These are phyloP conservation scores for Carex pumila DNA, from an alignment of 176 grass and related monocot species.

Conservation along the genomic window DNA sequence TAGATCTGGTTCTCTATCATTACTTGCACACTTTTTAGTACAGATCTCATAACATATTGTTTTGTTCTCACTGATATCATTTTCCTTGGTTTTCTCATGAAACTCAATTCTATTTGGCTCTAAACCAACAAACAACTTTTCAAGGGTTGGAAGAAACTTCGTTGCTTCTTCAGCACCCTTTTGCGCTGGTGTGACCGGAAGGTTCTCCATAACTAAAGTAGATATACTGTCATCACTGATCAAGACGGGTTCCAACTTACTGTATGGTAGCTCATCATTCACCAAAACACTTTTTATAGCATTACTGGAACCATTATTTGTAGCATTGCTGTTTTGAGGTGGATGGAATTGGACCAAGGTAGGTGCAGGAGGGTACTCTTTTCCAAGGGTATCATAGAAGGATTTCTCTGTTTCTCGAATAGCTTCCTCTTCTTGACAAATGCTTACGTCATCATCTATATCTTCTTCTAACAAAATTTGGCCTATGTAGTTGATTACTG, in stretches of 20 bases:
- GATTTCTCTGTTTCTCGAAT: conserved; percentile 31
- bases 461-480: conserved; percentile 45
- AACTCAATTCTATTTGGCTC: background rate
- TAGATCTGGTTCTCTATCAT: conserved; percentile 23
- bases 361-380: conserved; percentile 2
- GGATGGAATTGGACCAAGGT: background rate
- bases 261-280: background rate
- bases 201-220: background rate
- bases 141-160: conserved; percentile 36
- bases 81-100: background rate
- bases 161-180: conserved; percentile 38
- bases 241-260: background rate
- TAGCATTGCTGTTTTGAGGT: background rate
- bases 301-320: background rate
- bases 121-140: conserved; percentile 21
- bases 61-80: conserved; percentile 7
- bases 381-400: conserved; percentile 31
- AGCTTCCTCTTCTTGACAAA: conserved; percentile 12
- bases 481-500: conserved; percentile 37
- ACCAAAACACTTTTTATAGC: background rate
- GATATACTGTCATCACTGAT: background rate
- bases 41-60: background rate
- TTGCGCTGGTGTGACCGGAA: background rate
- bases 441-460: conserved; percentile 38
- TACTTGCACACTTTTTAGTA: conserved; percentile 8